Conservation (phyloP, 495 filamentous ascomycete genomes). For the Xylaria cubensis region DNA sequence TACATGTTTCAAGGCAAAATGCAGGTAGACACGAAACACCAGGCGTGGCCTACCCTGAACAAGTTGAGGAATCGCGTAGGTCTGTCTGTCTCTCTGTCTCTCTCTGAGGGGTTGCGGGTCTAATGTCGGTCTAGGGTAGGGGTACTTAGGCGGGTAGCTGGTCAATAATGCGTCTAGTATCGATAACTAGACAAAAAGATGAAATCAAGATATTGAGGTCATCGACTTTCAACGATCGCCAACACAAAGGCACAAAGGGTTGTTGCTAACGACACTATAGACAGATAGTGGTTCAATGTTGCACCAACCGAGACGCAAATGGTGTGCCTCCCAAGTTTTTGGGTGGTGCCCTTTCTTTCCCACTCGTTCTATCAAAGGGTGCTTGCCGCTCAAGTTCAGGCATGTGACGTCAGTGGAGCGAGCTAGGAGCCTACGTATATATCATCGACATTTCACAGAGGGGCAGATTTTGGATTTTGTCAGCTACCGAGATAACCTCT, state of each 20-base stretch:
- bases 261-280: not conserved
- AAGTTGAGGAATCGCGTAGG: not conserved
- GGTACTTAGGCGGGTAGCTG: not conserved
- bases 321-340: not conserved
- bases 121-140: not conserved
- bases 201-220: conserved; percentile 33
- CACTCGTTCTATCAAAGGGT: not conserved
- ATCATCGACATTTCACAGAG: not conserved
- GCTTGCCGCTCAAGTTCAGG: not conserved
- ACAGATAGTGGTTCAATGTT: not conserved
- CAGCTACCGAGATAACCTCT: not conserved
- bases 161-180: conserved; percentile 9
- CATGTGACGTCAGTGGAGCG: conserved; percentile 12
- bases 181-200: not conserved
- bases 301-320: not conserved
- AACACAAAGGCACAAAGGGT: conserved; percentile 3
- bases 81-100: too few species aligned
- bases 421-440: not conserved
- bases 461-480: not conserved
- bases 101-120: not conserved
- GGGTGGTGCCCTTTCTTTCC: not conserved
- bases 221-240: conserved; percentile 24
- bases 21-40: not conserved
- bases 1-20: not conserved
- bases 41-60: not conserved